Conservation (phyloP, 441 rosid genomes). For the Adansonia grandidieri region DNA sequence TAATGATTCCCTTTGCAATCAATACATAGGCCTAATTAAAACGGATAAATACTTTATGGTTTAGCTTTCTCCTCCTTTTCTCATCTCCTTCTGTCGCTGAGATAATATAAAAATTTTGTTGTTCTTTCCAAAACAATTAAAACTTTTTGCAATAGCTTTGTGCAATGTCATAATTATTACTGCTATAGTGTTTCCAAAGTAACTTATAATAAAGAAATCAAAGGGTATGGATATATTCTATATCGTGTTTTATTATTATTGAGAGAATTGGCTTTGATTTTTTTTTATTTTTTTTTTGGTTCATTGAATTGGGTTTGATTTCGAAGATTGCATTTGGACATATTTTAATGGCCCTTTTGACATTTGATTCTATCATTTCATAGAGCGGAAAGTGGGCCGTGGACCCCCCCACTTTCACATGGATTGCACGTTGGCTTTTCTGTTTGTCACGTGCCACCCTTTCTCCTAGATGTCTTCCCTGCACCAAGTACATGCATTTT, state of each 20-base stretch:
- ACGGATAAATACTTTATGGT: constrained; percentile 26
- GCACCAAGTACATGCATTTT: too few relatives aligned
- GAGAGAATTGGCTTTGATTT: neutral
- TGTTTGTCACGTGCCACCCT: constrained; percentile 47
- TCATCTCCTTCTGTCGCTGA: neutral
- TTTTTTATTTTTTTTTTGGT: too few relatives aligned
- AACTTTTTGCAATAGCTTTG: constrained; percentile 14
- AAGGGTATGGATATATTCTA: constrained; percentile 2
- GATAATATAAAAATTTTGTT: constrained; percentile 24
- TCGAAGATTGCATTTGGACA: constrained; percentile 24
- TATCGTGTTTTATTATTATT: neutral
- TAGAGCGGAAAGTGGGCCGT: constrained; percentile 41
- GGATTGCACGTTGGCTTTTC: constrained; percentile 58
- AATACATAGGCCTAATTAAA: constrained; percentile 43
- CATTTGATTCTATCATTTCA: constrained; percentile 31
- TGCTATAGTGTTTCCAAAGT: constrained; percentile 35
- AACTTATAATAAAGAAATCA: neutral
- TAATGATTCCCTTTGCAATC: constrained; percentile 57
- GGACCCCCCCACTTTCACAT: constrained; percentile 52
- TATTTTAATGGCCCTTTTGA: constrained; percentile 32
- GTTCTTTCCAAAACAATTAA: neutral
- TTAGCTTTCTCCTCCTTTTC: neutral
- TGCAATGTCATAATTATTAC: constrained; percentile 31
- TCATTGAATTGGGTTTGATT: constrained; percentile 10
- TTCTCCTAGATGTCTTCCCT: constrained; percentile 41